A percentile compares a stretch with the other conserved stretches of the same genome.
Conservation (phyloP, 495 filamentous ascomycete genomes). For the Astrothelium subdiscretum region DNA sequence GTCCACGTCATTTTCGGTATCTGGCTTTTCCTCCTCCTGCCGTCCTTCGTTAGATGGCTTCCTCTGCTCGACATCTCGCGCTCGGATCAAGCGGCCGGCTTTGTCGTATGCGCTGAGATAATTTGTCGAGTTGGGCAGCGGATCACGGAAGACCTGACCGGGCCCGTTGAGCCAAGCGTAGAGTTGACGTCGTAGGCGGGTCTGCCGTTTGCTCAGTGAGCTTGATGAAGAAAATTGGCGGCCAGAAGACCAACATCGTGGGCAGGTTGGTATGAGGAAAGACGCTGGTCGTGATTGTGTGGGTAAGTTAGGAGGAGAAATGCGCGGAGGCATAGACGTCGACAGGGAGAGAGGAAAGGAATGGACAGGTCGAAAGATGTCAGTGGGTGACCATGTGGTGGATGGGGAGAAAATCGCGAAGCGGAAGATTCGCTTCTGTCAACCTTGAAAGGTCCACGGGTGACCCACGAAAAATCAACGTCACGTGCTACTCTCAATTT, state of each 20-base stretch:
- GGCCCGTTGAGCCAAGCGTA: constrained; percentile 54
- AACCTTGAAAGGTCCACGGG: background rate
- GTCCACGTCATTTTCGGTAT: constrained; percentile 8
- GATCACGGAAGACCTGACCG: constrained; percentile 44
- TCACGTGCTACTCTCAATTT: too few relatives aligned
- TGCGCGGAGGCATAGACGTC: constrained; percentile 2
- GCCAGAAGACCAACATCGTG: background rate
- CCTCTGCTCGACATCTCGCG: background rate
- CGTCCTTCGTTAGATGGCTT: constrained; percentile 3
- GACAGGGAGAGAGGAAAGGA: background rate
- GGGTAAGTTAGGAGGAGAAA: background rate
- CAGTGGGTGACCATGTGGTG: too few relatives aligned
- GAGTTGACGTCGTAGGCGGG: constrained; percentile 33
- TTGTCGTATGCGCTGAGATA: constrained; percentile 46
- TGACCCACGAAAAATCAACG: background rate
- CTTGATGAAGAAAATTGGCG: background rate
- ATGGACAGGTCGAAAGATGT: background rate
- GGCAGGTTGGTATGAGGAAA: background rate
- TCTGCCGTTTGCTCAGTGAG: background rate
- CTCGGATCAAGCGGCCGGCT: constrained; percentile 30
- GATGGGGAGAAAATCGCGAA: background rate
- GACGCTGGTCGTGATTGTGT: background rate
- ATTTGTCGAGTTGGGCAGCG: constrained; percentile 49
- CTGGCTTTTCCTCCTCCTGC: constrained; percentile 17
- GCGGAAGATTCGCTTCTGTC: background rate